These are phyloP conservation scores for Rhodotorula paludigena DNA, from an alignment of 768 basidiomycete species.

Conservation along the genomic window DNA sequence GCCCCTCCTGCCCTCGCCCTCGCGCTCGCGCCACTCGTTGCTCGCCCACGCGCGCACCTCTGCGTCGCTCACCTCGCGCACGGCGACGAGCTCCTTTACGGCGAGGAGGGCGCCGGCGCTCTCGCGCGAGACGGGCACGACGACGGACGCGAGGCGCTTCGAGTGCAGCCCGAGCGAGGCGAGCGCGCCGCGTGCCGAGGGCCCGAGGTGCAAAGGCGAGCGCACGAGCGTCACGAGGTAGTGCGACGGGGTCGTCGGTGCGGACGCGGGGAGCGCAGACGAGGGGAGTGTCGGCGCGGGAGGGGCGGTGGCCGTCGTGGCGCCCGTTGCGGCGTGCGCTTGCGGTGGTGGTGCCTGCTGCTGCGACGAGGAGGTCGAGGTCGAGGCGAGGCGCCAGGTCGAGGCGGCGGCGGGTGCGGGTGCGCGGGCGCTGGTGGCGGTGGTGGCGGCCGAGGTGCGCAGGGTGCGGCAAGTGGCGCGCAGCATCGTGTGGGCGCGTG, in stretches of 20 bases:
- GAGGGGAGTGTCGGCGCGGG: neutral
- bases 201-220: constrained; percentile 31
- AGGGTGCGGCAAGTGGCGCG: too few species aligned
- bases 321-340: neutral
- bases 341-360: neutral
- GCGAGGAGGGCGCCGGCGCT: constrained; percentile 30
- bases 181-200: neutral
- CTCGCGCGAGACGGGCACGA: constrained; percentile 26
- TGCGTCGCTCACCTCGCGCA: neutral
- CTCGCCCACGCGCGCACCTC: constrained; percentile 1
- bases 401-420: neutral
- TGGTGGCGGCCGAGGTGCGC: too few species aligned
- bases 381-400: neutral
- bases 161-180: constrained; percentile 28
- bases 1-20: constrained; percentile 26
- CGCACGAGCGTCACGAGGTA: constrained; percentile 39
- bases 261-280: neutral
- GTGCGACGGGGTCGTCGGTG: constrained; percentile 11
- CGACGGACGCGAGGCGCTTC: constrained; percentile 31
- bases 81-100: constrained; percentile 34
- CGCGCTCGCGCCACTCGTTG: constrained; percentile 20
- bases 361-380: neutral
- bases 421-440: neutral
- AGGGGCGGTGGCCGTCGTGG: neutral
- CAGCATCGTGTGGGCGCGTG: too few species aligned